phyloP scores from a whole-genome alignment of 2,329 filamentous ascomycete genomes.

The Alternaria triticimaculans region DNA sequence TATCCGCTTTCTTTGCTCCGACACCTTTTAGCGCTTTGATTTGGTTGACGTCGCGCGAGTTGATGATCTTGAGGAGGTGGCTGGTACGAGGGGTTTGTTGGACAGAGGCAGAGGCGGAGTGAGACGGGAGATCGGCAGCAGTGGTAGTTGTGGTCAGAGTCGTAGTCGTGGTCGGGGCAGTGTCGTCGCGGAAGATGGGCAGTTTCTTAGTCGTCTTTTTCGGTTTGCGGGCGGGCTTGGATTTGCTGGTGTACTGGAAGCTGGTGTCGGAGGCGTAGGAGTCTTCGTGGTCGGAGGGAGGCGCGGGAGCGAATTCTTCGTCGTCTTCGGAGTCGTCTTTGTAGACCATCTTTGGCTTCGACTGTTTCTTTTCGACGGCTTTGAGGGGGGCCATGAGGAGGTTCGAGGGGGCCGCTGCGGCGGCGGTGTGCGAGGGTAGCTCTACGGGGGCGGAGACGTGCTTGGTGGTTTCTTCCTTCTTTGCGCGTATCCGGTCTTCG shows the following conservation, averaged over 20 bases:
- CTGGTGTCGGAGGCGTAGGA: conserved; percentile 48
- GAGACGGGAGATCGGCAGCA: background rate
- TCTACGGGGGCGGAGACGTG: conserved; percentile 20
- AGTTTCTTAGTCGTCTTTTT: conserved; percentile 45
- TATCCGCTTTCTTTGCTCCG: conserved; percentile 72
- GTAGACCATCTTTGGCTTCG: conserved; percentile 21
- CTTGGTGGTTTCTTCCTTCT: conserved; percentile 40
- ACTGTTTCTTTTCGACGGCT: conserved; percentile 28
- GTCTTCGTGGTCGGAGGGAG: conserved; percentile 46
- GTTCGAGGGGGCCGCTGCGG: conserved; percentile 23
- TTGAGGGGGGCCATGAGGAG: conserved; percentile 49
- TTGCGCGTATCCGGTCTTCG: conserved; percentile 57
- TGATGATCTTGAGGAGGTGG: conserved; percentile 72
- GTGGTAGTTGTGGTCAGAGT: background rate
- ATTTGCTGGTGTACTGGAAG: conserved; percentile 42
- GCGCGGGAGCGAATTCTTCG: conserved; percentile 51
- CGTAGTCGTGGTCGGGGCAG: conserved; percentile 1
- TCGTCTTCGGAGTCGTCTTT: conserved; percentile 44
- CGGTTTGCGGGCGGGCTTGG: conserved; percentile 45
- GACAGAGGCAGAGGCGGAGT: conserved; percentile 16
- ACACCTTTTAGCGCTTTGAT: conserved; percentile 74
- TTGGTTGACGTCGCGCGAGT: conserved; percentile 70
- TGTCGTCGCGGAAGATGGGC: conserved; percentile 47
- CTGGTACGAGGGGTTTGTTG: conserved; percentile 63
- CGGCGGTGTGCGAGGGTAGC: conserved; percentile 22